phyloP scores from a whole-genome alignment of 2,329 filamentous ascomycete species.

The Pseudogymnoascus sp. region DNA sequence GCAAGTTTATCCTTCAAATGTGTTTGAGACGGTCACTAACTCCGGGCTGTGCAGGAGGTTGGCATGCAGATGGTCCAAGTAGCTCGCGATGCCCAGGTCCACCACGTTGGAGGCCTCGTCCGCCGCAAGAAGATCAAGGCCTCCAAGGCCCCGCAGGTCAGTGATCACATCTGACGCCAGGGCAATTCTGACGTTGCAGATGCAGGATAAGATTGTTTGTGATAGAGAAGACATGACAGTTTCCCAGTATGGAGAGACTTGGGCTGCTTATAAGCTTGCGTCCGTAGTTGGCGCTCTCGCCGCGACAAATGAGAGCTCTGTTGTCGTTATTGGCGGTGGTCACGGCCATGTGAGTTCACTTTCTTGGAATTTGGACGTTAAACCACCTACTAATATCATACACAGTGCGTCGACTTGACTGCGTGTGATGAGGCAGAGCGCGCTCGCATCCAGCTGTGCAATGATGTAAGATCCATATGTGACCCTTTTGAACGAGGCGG shows the following conservation, averaged over 20 bases:
- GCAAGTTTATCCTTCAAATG: background rate
- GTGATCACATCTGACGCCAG: background rate
- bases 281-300: background rate
- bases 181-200: background rate
- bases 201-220: background rate
- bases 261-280: conserved; percentile 8
- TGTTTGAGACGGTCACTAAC: background rate
- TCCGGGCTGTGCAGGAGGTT: background rate
- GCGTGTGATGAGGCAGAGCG: conserved; percentile 5
- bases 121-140: background rate
- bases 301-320: background rate
- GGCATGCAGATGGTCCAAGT: background rate
- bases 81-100: conserved; percentile 1
- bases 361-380: background rate
- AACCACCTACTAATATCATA: background rate
- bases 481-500: background rate
- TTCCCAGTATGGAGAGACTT: background rate
- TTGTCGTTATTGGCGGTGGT: background rate
- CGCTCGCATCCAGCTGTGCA: conserved; percentile 2
- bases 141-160: background rate
- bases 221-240: background rate
- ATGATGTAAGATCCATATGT: background rate
- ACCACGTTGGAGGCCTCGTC: background rate
- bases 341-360: background rate
- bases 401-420: conserved; percentile 4